phyloP scores from a whole-genome alignment of 345 rosid genomes.

The Isatis tinctoria region DNA sequence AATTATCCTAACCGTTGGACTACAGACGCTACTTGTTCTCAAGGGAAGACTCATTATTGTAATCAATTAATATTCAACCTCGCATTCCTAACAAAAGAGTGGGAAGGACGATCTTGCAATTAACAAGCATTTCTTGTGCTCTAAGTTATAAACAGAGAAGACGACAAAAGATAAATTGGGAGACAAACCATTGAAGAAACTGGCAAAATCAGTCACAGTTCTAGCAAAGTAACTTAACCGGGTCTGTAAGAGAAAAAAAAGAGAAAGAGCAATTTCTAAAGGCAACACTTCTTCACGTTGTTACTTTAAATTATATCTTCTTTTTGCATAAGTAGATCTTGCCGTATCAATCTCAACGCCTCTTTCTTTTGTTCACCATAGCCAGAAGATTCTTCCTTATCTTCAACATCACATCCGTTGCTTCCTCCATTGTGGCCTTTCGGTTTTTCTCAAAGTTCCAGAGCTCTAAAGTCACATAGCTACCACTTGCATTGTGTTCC shows the following conservation, averaged over 20 bases:
- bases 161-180: neutral
- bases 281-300: neutral
- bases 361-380: constrained; percentile 10
- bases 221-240: neutral
- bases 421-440: constrained; percentile 21
- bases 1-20: constrained; percentile 65
- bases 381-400: neutral
- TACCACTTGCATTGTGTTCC: constrained; percentile 31
- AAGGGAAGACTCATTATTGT: too few relatives aligned
- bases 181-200: neutral
- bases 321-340: neutral
- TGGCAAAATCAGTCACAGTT: neutral
- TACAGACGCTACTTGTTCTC: constrained; percentile 27
- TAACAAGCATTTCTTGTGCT: neutral
- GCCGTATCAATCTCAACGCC: neutral
- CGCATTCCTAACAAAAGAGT: too few relatives aligned
- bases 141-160: neutral
- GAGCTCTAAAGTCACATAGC: constrained; percentile 16
- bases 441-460: constrained; percentile 20
- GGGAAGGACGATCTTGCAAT: neutral
- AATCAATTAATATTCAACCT: too few relatives aligned
- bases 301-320: neutral
- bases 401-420: constrained; percentile 11
- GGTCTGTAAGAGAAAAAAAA: neutral
- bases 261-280: neutral